Evolutionary conservation across 179 eudicot genomes (phyloP).

Genomic region (Patellifolia procumbens): DNA sequence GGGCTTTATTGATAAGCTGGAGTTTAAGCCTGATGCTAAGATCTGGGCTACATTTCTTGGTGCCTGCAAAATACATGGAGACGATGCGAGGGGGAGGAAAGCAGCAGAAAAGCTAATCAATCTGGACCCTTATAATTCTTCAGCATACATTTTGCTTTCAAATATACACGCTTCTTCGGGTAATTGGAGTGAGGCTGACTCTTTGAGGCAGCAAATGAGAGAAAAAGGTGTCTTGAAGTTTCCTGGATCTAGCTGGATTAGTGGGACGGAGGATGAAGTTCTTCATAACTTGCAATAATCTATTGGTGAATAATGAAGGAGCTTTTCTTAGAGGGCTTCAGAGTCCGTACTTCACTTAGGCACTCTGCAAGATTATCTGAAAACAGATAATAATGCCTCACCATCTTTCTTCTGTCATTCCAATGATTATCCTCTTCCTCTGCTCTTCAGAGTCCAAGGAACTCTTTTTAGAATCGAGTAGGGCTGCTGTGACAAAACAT

Average conservation of each 20-base stretch:
- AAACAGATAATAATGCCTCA: no score
- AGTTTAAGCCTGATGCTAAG: slow-evolving; percentile 67
- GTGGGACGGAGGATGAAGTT: slow-evolving; percentile 37
- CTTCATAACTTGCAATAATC: slow-evolving; percentile 36
- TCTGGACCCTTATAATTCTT: slow-evolving; percentile 71
- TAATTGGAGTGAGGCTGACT: slow-evolving; percentile 68
- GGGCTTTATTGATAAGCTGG: slow-evolving; percentile 50
- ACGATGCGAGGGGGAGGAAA: slow-evolving; percentile 62
- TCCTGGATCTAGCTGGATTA: slow-evolving; percentile 76
- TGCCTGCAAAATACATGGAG: slow-evolving; percentile 84
- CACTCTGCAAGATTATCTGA: not conserved
- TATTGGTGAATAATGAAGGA: not conserved
- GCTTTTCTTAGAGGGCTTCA: not conserved
- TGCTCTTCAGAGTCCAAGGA: slow-evolving; percentile 5
- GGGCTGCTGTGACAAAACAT: not conserved
- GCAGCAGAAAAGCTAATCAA: slow-evolving; percentile 80
- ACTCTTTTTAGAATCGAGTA: not conserved
- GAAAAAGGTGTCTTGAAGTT: slow-evolving; percentile 61
- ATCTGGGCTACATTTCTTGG: slow-evolving; percentile 78
- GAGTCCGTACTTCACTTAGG: not conserved
- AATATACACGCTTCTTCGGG: slow-evolving; percentile 77
- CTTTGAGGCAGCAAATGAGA: slow-evolving; percentile 66
- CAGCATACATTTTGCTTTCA: slow-evolving; percentile 70
- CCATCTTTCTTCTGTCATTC: not conserved
- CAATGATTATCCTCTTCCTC: not conserved